Percentiles rank a stretch among this genome's conserved stretches.
Conservation (phyloP, 257 asterid genomes). For the Pogostemon cablin region DNA sequence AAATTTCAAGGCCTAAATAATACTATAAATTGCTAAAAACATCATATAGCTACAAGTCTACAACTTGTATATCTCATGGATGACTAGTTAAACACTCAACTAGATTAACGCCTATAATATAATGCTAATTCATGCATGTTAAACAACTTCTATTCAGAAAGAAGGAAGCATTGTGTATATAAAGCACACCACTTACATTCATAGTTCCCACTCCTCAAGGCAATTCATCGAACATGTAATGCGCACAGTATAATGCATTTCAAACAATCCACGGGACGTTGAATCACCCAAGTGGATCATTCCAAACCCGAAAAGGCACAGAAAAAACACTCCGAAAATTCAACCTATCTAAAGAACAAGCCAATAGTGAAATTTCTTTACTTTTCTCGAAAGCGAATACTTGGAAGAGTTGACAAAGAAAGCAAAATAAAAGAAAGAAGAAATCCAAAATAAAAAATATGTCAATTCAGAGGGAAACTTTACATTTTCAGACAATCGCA, state of each 20-base stretch:
- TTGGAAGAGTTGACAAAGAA: background rate
- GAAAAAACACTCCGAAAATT: background rate
- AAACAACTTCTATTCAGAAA: background rate
- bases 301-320: background rate
- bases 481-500: background rate
- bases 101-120: background rate
- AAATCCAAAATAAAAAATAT: background rate
- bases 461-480: background rate
- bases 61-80: background rate
- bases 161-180: background rate
- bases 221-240: conserved; percentile 43
- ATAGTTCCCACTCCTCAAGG: conserved; percentile 9
- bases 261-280: background rate
- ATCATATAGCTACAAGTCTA: background rate
- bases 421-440: background rate
- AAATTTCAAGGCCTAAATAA: no score
- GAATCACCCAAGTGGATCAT: background rate
- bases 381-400: background rate
- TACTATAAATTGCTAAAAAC: no score
- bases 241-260: conserved; percentile 23
- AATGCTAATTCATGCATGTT: conserved; percentile 3
- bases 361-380: conserved; percentile 7
- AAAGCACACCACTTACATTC: background rate
- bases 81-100: background rate
- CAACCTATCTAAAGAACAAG: background rate